These are phyloP conservation scores for Aspergillus haitiensis DNA, from an alignment of 495 filamentous ascomycete genomes.

Conservation along the genomic window DNA sequence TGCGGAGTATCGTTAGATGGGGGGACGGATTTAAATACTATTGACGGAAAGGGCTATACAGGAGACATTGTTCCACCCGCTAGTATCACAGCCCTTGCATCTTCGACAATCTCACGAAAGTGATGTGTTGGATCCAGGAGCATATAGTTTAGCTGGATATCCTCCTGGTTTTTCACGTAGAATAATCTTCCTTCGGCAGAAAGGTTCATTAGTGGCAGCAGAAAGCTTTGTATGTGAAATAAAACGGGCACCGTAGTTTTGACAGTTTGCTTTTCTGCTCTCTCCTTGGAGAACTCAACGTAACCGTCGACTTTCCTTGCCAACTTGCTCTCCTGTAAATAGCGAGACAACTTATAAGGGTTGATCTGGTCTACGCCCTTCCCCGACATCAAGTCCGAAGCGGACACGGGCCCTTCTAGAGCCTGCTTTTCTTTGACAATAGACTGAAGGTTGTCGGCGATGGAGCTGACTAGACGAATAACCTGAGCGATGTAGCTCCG, in stretches of 20 bases:
- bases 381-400: constrained; percentile 69
- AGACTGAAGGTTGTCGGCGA: constrained; percentile 60
- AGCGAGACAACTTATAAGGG: constrained; percentile 79
- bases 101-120: constrained; percentile 83
- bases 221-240: constrained; percentile 79
- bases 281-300: constrained; percentile 56
- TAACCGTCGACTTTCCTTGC: constrained; percentile 95
- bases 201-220: constrained; percentile 81
- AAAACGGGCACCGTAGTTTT: constrained; percentile 66
- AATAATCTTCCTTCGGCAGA: constrained; percentile 87
- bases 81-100: constrained; percentile 84
- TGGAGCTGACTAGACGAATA: constrained; percentile 73
- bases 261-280: constrained; percentile 29
- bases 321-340: constrained; percentile 88
- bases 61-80: constrained; percentile 98
- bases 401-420: constrained; percentile 63
- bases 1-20: constrained; percentile 26
- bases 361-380: constrained; percentile 97
- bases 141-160: constrained; percentile 75
- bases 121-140: constrained; percentile 92
- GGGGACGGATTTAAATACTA: background rate
- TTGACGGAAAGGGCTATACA: constrained; percentile 34
- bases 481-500: constrained; percentile 87
- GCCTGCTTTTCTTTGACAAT: constrained; percentile 47
- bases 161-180: constrained; percentile 58